phyloP scores from a whole-genome alignment of 2,329 filamentous ascomycete species.

The Neospermospora avenae region DNA sequence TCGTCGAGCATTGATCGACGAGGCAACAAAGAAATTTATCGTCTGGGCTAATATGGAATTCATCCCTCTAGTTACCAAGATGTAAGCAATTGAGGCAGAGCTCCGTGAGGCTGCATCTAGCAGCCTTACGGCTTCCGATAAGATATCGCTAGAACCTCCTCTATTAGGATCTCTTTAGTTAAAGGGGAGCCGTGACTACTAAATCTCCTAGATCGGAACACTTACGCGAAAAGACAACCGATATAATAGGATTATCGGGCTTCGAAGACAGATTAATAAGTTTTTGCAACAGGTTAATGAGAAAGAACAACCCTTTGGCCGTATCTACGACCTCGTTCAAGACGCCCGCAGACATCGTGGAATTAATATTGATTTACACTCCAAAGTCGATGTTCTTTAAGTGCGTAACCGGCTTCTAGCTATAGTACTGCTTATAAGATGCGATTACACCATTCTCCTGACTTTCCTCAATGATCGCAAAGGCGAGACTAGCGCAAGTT shows the following conservation, averaged over 20 bases:
- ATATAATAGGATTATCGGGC: slow-evolving; percentile 28
- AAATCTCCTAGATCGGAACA: slow-evolving; percentile 29
- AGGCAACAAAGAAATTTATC: slow-evolving; percentile 64
- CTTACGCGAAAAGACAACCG: slow-evolving; percentile 21
- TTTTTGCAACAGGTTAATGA: slow-evolving; percentile 36
- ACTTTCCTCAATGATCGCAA: slow-evolving; percentile 23
- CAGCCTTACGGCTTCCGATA: slow-evolving; percentile 12
- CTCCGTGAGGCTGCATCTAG: slow-evolving; percentile 14
- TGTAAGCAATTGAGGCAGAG: slow-evolving; percentile 27
- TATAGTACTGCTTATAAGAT: slow-evolving; percentile 27
- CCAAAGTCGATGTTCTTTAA: slow-evolving; percentile 36
- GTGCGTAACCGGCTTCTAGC: slow-evolving; percentile 34
- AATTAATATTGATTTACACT: slow-evolving; percentile 26
- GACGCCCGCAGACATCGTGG: slow-evolving; percentile 32
- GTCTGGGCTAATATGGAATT: slow-evolving; percentile 43
- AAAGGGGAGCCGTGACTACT: slow-evolving; percentile 25
- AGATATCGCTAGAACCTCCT: slow-evolving; percentile 16
- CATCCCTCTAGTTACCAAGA: slow-evolving; percentile 24
- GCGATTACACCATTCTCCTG: slow-evolving; percentile 27
- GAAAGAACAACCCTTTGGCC: slow-evolving; percentile 40
- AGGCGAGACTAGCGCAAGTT: slow-evolving; percentile 10
- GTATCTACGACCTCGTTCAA: slow-evolving; percentile 37
- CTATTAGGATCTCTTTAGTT: slow-evolving; percentile 17
- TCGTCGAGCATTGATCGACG: slow-evolving; percentile 56
- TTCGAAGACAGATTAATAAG: slow-evolving; percentile 32